Evolutionary conservation across 345 rosid species (phyloP), one percentile per base, ranked within the genome.

Genomic region (Gossypium sturtianum): DNA sequence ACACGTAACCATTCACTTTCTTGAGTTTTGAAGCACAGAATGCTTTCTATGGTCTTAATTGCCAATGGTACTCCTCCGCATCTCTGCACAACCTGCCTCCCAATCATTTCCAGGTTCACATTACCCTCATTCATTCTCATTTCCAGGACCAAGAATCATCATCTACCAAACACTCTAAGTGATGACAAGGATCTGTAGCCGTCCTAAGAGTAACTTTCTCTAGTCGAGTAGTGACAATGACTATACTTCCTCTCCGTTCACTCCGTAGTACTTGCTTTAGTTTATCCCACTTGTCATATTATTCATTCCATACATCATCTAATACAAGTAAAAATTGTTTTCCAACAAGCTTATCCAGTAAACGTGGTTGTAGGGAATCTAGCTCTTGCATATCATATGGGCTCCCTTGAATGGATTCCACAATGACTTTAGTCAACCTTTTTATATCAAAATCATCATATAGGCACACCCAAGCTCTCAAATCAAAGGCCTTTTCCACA

Each of bases 291-390:
- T 72, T 64, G 9, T 77, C 76, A 15, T 56, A 43, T 29, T 72
- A 16, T 19, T 72, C 68, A 19, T 57, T 77, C 80, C 76, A 77
- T 2, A 77, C 76, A 29, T 77, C 73, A 65, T 56, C 73, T 2
- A 76, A 47, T 4, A 44, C 65, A 38, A 63, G 71, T 63, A 76
- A 71, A 53, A 70, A 71, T 2, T 57, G 6, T 3, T 27, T 60
- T 17, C 65, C 19, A 4, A 0, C 25, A 41, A 70, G 20, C 9
- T 27, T 27, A 27, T 27, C 29, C 29, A 27, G 0, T 27, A 27
- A 27, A 3, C 3, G 29, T 27, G 3, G 29, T 27, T 27, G 3
- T 27, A 27, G 29, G 0, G 29, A 3, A 27, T 27, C 3, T 27
- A 27, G 29, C 8, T 61, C 70, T 15, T 19, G 29, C 19, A 13